phyloP scores from a whole-genome alignment of 768 basidiomycete species.

The Lentinula raphanica region DNA sequence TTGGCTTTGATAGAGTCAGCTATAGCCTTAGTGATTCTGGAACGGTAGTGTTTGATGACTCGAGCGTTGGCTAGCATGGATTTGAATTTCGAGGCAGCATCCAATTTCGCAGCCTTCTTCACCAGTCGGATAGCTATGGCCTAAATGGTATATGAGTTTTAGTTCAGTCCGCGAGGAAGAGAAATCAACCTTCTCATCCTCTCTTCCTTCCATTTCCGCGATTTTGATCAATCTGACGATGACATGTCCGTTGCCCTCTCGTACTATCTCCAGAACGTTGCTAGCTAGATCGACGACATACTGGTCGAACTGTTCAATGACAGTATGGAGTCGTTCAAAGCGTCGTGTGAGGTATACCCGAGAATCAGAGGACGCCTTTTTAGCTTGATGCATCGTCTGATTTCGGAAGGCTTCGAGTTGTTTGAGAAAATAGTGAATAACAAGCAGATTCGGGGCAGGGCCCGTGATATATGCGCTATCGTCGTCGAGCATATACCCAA shows the following conservation, averaged over 20 bases:
- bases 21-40: slow-evolving; percentile 80
- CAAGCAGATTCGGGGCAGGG: slow-evolving; percentile 81
- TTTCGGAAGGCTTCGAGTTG: slow-evolving; percentile 93
- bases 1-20: slow-evolving; percentile 66
- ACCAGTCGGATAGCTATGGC: slow-evolving; percentile 91
- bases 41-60: slow-evolving; percentile 91
- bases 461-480: slow-evolving; percentile 80
- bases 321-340: slow-evolving; percentile 80
- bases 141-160: slow-evolving; percentile 31
- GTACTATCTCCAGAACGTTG: slow-evolving; percentile 73
- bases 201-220: slow-evolving; percentile 85
- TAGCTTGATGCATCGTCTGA: slow-evolving; percentile 91
- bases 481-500: slow-evolving; percentile 71
- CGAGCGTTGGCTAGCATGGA: slow-evolving; percentile 92
- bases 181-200: slow-evolving; percentile 84
- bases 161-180: neutral
- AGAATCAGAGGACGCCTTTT: slow-evolving; percentile 65
- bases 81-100: slow-evolving; percentile 89
- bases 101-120: slow-evolving; percentile 88
- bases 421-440: slow-evolving; percentile 87
- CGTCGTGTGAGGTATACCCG: slow-evolving; percentile 66
- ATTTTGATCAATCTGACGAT: slow-evolving; percentile 91
- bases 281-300: slow-evolving; percentile 75
- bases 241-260: slow-evolving; percentile 77
- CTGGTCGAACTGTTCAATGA: slow-evolving; percentile 79